Evolutionary conservation across 2,329 filamentous ascomycete species (phyloP), one percentile per base, ranked within the genome.

Genomic region (Colletotrichum navitas): DNA sequence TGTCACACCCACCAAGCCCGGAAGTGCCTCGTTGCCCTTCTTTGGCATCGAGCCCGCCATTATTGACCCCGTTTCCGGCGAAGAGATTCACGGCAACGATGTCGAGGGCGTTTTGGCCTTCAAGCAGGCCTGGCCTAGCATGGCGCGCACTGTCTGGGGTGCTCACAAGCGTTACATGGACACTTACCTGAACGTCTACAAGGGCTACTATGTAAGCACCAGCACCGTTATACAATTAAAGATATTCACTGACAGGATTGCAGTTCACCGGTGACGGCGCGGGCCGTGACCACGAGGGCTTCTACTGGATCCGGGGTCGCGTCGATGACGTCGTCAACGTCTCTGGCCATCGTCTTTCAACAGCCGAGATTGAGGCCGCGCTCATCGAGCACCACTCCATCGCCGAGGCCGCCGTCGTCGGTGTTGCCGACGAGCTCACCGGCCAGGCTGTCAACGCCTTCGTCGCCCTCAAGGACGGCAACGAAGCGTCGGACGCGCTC

Each of bases 311-410:
- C 81, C 94, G 96, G 74, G 96, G 96, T 75, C 94, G 96, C 82
- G 96, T 99, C 64, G 96, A 99, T 80, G 96, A 99, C 78, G 96
- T 99, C 54, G 95, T 99, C 82, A 99, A 99, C 83, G 96, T 99
- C 74, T 96, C 93, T 77, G 96, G 96, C 36, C 96, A 99, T 83
- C 92, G 96, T 81, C 88, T 99, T 74, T 98, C 95, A 21, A 99
- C 96, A 12, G 95, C 96, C 45, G 96, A 99, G 83, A 99, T 99
- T 75, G 96, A 99, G 84, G 96, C 96, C 36, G 96, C 96, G 24
- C 90, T 99, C 60, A 92, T 99, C 76, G 95, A 98, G 86, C 95
- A 98, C 82, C 88, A 91, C 78, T 86, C 92, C 21, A 93, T 99
- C 71, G 96, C 94, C 67, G 96, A 99, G 85, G 94, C 96, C 3